These are phyloP conservation scores for Rhizopus stolonifer DNA, from an alignment of 371 early-diverging fungal species.

Conservation along the genomic window DNA sequence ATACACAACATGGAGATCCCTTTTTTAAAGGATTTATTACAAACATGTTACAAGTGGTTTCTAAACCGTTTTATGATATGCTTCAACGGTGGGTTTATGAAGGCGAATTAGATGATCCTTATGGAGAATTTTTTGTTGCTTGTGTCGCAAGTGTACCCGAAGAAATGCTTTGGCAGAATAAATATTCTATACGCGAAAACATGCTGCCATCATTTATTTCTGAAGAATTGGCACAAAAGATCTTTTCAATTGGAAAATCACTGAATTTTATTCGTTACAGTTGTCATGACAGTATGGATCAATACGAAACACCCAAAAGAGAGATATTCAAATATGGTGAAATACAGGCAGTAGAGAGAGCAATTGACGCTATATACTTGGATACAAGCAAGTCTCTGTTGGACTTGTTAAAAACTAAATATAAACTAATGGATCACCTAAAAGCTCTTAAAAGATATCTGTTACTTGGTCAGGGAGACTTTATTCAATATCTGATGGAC, in stretches of 20 bases:
- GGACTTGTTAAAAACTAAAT: conserved; percentile 70
- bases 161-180: conserved; percentile 79
- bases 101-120: conserved; percentile 94
- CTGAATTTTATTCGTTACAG: conserved; percentile 89
- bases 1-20: conserved; percentile 92
- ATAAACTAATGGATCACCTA: conserved; percentile 83
- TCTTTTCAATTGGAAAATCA: conserved; percentile 90
- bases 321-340: conserved; percentile 71
- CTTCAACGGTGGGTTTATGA: conserved; percentile 92
- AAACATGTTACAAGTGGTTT: conserved; percentile 77
- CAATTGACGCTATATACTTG: conserved; percentile 73
- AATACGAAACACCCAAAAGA: conserved; percentile 12
- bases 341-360: conserved; percentile 63
- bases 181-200: conserved; percentile 70
- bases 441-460: conserved; percentile 85
- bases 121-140: conserved; percentile 89
- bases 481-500: conserved; percentile 87
- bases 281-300: conserved; percentile 68
- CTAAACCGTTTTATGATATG: conserved; percentile 87
- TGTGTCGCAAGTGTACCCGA: conserved; percentile 53
- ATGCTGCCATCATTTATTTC: conserved; percentile 88
- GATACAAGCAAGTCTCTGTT: conserved; percentile 73
- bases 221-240: conserved; percentile 81
- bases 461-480: conserved; percentile 95
- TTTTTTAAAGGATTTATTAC: conserved; percentile 75